Evolutionary conservation across 495 filamentous ascomycete species (phyloP).

Genomic region (Podospora anserina): DNA sequence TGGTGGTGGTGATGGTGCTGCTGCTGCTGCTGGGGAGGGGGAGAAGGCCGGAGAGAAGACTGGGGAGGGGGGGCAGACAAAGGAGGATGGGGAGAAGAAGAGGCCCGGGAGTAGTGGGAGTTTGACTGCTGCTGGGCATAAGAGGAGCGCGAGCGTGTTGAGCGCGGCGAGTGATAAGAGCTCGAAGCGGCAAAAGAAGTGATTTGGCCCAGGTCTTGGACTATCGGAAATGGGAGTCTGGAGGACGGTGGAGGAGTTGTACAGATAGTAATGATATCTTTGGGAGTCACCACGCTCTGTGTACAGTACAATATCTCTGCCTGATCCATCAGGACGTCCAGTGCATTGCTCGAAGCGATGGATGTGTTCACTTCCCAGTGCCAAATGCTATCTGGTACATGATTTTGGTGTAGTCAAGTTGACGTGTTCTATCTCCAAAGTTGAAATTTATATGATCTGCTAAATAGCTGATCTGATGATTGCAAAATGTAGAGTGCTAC

Average conservation of each 20-base stretch:
- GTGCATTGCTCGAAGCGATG: too few species aligned
- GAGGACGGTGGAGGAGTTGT: background rate
- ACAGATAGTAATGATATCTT: background rate
- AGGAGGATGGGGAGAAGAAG: constrained; percentile 1
- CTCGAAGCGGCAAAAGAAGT: constrained; percentile 68
- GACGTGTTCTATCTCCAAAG: too few species aligned
- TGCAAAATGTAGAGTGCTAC: too few species aligned
- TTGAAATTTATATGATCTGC: too few species aligned
- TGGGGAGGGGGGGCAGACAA: background rate
- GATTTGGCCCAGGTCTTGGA: constrained; percentile 13
- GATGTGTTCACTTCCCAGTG: too few species aligned
- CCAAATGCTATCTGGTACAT: too few species aligned
- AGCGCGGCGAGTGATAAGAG: constrained; percentile 68
- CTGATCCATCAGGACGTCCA: background rate
- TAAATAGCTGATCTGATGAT: too few species aligned
- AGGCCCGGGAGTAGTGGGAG: constrained; percentile 32
- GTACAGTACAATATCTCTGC: background rate
- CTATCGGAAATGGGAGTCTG: background rate
- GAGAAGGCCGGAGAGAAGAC: constrained; percentile 14
- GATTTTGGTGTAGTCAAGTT: too few species aligned
- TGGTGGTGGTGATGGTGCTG: constrained; percentile 16
- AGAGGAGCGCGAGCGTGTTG: constrained; percentile 73
- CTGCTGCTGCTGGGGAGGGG: constrained; percentile 6
- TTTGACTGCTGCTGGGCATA: constrained; percentile 43
- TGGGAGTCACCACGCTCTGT: background rate